Evolutionary conservation across 306 rosid genomes (phyloP), one percentile per base, ranked within the genome.

Genomic region (apple (Malus domestica)): DNA sequence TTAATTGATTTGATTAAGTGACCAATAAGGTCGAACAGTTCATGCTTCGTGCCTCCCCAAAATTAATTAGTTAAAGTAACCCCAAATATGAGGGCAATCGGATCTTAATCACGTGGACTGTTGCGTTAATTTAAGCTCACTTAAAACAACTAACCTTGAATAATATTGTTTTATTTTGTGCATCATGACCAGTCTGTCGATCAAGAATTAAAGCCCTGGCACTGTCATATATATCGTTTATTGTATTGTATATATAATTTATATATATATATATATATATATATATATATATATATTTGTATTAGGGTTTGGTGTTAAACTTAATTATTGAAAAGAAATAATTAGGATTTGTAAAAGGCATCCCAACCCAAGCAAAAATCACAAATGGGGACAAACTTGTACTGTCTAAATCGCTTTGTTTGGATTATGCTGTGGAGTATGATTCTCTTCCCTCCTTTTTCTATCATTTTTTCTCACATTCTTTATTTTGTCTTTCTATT

Each of bases 91-190:
- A 42, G 18, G 70, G 70, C 29, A 23, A n/a, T 80, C 40, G 62
- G 78, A 73, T 72, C 82, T 55, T 71, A 81, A 74, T 81, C 89
- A 83, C 87, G 80, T 77, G 80, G 66, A 60, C 10, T 76, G 80
- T 71, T 66, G 70, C 66, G 18, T 52, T 75, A 73, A 66, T 51
- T 59, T 42, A 12, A 45, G 35, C 66, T 44, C 58, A 77, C 35
- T 73, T 67, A 78, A 13, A 42, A 52, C 82, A 67, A 33, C 80
- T 59, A 76, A 68, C 7, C 49, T 51, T 51, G 6, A 33, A 67
- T 60, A 8, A 67, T 19, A 16, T 42, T 67, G 33, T 54, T 67
- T 32, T 61, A n/a, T 9, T 57, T 63, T 51, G 32, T 44, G 16
- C 27, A 55, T 33, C 6, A 40, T 40, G 22, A 38, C 8, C 70